Evolutionary conservation across 257 asterid genomes (phyloP).

Genomic region (Paraleonurus japonicus): DNA sequence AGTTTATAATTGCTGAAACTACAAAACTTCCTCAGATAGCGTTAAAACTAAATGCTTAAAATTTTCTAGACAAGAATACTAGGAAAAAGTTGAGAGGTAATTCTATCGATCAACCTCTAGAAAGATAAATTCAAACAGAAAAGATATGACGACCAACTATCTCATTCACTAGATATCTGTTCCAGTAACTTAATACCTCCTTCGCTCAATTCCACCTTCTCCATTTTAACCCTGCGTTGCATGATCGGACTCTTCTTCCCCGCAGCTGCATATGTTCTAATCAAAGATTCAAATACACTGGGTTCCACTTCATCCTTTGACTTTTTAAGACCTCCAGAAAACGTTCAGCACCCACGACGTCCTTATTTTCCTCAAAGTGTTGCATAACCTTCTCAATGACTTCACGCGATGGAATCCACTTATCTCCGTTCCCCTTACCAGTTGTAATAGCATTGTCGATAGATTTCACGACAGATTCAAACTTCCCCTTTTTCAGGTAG

Average conservation of each 20-base stretch:
- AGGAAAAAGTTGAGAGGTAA: no score
- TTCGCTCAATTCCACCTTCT: conserved; percentile 69
- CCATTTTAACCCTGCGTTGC: conserved; percentile 81
- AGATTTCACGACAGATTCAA: conserved; percentile 57
- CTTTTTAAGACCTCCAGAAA: conserved; percentile 58
- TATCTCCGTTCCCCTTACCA: conserved; percentile 63
- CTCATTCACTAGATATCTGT: no score
- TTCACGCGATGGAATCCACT: conserved; percentile 58
- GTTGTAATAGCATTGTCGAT: conserved; percentile 51
- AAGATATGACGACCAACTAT: no score
- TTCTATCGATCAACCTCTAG: no score
- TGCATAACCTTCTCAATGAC: conserved; percentile 51
- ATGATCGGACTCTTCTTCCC: conserved; percentile 60
- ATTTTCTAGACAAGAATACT: no score
- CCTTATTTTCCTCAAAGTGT: conserved; percentile 64
- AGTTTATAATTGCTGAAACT: no score
- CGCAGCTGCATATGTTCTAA: conserved; percentile 73
- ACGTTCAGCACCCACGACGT: conserved; percentile 68
- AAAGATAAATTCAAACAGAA: no score
- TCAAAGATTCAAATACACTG: conserved; percentile 59
- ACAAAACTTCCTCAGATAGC: no score
- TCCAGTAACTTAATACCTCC: no score
- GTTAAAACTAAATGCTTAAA: no score
- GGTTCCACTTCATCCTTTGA: conserved; percentile 45
- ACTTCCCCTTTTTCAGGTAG: conserved; percentile 55